Evolutionary conservation across 257 asterid species (phyloP), one percentile per base, ranked within the genome.

Genomic region (Echium plantagineum): DNA sequence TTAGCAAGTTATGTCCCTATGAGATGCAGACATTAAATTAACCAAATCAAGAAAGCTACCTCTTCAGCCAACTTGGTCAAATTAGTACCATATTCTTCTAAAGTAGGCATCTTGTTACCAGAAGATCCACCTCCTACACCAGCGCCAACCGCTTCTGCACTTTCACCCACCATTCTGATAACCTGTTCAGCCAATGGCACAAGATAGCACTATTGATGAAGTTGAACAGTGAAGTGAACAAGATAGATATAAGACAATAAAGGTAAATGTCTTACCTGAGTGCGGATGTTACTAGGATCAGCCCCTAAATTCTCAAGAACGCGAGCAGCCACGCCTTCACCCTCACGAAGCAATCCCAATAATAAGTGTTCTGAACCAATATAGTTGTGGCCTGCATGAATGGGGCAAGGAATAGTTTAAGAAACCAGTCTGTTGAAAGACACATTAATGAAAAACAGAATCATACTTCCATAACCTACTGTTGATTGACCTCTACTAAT

Each of bases 311-410:
- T 90, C 78, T 90, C 98, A 60, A 90, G 96, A 57, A 87, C 95
- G 47, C 96, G 96, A 42, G 96, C 96, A 52, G 96, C 98, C 59
- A 90, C 98, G 47, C 98, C 98, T 80, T 90, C 98, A 65, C 96
- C 98, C 77, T 87, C 96, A 7, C 96, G 94, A 64, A 87, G 95
- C 79, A 90, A 83, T 62, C 98, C 98, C 71, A 90, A 77, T 59
- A 90, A 77, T 76, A 90, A 87, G 80, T 91, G 98, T 82, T 91
- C 98, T 10, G 98, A 91, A 65, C 98, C 98, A 72, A 91, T 91
- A 84, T 91, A 91, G 74, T 91, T 91, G 81, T 91, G 96, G 54
- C 98, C 98, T 91, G 74, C 58, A 71, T 63, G 70, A 56, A 56
- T 22, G 49, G 4, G 15, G 49, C 9, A 35, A 13, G 7, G 12